Conservation (phyloP, 2,329 filamentous ascomycete species). For the Boeremia lycopersici region DNA sequence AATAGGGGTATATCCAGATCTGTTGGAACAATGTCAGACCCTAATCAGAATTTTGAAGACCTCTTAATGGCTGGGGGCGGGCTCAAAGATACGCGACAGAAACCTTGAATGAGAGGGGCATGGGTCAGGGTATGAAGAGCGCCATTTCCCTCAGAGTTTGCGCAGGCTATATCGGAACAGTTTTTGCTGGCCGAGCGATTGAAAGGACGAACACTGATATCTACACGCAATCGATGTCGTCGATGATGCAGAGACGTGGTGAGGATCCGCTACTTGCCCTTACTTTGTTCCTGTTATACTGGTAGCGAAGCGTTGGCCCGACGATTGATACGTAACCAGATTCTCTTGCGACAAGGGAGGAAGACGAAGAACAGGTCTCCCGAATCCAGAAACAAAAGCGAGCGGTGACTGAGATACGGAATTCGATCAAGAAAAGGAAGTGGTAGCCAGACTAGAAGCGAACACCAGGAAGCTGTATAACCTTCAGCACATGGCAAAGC, state of each 20-base stretch:
- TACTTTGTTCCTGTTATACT: neutral
- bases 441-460: neutral
- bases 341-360: no score
- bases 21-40: neutral
- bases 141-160: no score
- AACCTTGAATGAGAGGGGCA: neutral
- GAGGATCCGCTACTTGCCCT: neutral
- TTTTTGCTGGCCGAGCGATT: neutral
- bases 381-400: neutral
- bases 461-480: neutral
- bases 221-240: neutral
- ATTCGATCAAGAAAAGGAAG: neutral
- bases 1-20: neutral
- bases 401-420: neutral
- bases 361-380: neutral
- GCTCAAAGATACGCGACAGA: neutral
- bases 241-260: constrained; percentile 3
- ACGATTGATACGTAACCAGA: no score
- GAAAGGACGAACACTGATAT: neutral
- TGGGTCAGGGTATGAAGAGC: neutral
- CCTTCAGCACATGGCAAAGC: neutral
- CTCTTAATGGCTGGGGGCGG: neutral
- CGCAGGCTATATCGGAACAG: neutral
- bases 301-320: constrained; percentile 6
- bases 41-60: neutral